Evolutionary conservation across 768 basidiomycete species (phyloP).

Genomic region (Tricholoma hemisulphureum): DNA sequence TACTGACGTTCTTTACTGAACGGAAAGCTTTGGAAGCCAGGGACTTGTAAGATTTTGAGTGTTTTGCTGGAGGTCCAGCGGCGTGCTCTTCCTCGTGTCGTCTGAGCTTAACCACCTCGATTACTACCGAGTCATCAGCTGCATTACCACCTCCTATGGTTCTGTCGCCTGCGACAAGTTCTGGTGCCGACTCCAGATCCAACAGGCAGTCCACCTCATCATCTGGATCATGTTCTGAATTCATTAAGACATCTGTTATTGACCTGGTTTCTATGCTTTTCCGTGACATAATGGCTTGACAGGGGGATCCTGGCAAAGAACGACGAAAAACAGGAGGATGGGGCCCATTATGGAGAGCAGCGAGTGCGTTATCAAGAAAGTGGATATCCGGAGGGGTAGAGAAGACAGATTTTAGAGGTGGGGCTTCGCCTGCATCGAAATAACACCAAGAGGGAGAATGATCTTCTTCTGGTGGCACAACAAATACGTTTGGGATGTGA

Average conservation of each 20-base stretch:
- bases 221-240: constrained; percentile 22
- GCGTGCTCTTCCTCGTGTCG: constrained; percentile 24
- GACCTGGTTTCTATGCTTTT: constrained; percentile 25
- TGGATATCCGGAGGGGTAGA: constrained; percentile 27
- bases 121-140: constrained; percentile 52
- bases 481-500: constrained; percentile 51
- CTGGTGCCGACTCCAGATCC: constrained; percentile 21
- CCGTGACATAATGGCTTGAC: constrained; percentile 22
- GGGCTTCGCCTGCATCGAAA: constrained; percentile 47
- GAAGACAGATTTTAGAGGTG: constrained; percentile 15
- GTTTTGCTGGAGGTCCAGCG: constrained; percentile 26
- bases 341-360: constrained; percentile 14
- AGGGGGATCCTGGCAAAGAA: constrained; percentile 5
- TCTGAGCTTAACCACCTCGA: constrained; percentile 60
- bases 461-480: constrained; percentile 61
- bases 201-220: constrained; percentile 25
- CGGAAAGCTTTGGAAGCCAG: constrained; percentile 48
- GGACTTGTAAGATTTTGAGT: constrained; percentile 42
- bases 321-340: constrained; percentile 21
- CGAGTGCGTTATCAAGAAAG: constrained; percentile 33
- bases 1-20: constrained; percentile 45
- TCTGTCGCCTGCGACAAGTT: constrained; percentile 16
- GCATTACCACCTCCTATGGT: constrained; percentile 20
- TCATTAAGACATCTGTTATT: constrained; percentile 31
- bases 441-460: constrained; percentile 52